Conservation (phyloP, 1,139 yeast genomes). For the Pichia sp. region DNA sequence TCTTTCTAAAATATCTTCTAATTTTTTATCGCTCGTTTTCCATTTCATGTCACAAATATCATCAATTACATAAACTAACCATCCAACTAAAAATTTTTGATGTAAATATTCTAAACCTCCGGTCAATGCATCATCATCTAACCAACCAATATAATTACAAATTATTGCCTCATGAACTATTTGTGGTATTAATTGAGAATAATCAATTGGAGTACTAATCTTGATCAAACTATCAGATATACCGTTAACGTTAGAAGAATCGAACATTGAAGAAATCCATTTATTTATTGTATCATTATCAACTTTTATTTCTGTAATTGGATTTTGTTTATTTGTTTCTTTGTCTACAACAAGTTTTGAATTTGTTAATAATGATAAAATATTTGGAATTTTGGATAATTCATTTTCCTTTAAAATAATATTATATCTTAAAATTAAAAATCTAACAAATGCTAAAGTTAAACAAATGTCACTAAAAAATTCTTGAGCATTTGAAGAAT, state of each 20-base stretch:
- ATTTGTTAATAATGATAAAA: slow-evolving; percentile 8
- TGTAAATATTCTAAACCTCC: slow-evolving; percentile 62
- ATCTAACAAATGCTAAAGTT: slow-evolving; percentile 44
- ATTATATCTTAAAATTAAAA: slow-evolving; percentile 39
- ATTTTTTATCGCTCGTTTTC: slow-evolving; percentile 12
- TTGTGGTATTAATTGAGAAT: slow-evolving; percentile 62
- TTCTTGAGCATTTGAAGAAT: slow-evolving; percentile 54
- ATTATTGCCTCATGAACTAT: slow-evolving; percentile 67
- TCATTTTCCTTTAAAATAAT: slow-evolving; percentile 1
- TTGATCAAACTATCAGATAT: slow-evolving; percentile 77
- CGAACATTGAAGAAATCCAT: slow-evolving; percentile 80
- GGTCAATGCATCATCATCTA: slow-evolving; percentile 41
- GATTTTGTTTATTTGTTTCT: slow-evolving; percentile 13
- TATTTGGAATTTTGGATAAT: slow-evolving; percentile 1
- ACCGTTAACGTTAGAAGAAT: slow-evolving; percentile 57
- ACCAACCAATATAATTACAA: slow-evolving; percentile 51
- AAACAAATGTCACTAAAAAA: slow-evolving; percentile 63
- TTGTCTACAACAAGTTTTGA: slow-evolving; percentile 2
- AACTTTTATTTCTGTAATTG: slow-evolving; percentile 19
- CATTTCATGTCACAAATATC: slow-evolving; percentile 19
- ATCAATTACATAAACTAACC: slow-evolving; percentile 38
- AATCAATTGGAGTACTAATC: slow-evolving; percentile 59
- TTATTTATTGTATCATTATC: slow-evolving; percentile 48
- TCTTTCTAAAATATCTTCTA: slow-evolving; percentile 13
- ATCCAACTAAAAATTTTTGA: slow-evolving; percentile 50